Conservation (phyloP, 768 basidiomycete genomes). For the Daedaleopsis sinensis region DNA sequence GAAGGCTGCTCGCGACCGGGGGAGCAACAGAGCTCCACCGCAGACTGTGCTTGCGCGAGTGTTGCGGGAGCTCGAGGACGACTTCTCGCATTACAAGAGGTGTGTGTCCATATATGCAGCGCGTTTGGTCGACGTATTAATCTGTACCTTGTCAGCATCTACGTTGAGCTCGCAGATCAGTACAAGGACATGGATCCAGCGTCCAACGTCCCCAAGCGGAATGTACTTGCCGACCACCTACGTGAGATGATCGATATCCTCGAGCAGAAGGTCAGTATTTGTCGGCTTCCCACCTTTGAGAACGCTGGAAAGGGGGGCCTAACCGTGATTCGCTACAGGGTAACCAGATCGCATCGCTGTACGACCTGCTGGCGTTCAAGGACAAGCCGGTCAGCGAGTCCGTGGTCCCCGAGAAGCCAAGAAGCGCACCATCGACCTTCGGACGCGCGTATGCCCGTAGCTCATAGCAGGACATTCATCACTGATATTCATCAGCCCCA, state of each 20-base stretch:
- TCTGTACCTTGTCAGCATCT: conserved; percentile 60
- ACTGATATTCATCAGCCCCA: no score
- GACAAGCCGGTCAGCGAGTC: conserved; percentile 51
- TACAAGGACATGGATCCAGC: conserved; percentile 89
- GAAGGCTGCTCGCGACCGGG: conserved; percentile 1
- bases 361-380: conserved; percentile 79
- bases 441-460: conserved; percentile 3
- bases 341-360: conserved; percentile 91
- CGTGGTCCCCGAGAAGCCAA: conserved; percentile 4
- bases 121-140: conserved; percentile 7
- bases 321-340: conserved; percentile 52
- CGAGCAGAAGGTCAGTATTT: conserved; percentile 76
- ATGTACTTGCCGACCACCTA: conserved; percentile 85
- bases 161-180: conserved; percentile 88
- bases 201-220: conserved; percentile 78
- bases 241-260: conserved; percentile 90
- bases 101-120: conserved; percentile 40
- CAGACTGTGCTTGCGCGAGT: conserved; percentile 88
- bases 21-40: conserved; percentile 59
- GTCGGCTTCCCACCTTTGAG: no score
- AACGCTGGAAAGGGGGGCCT: not conserved
- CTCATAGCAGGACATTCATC: no score
- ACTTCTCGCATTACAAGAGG: conserved; percentile 95
- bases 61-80: conserved; percentile 88
- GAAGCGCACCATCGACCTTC: not conserved